These are phyloP conservation scores for Penicillium turbatum DNA, from an alignment of 495 filamentous ascomycete species.

Conservation along the genomic window DNA sequence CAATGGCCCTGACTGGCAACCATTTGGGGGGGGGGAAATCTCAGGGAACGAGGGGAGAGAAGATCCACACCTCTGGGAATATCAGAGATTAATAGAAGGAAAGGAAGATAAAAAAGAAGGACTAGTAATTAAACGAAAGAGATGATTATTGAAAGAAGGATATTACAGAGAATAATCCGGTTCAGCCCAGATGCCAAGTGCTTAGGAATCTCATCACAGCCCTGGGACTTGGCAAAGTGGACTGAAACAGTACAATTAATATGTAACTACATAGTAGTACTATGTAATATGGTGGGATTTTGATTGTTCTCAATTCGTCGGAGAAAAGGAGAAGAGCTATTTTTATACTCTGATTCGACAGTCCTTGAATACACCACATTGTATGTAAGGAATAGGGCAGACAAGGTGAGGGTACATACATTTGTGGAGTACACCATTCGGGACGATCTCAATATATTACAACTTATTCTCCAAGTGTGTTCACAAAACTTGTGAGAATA, in stretches of 20 bases:
- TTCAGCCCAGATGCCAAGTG: constrained; percentile 4
- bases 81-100: background rate
- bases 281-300: background rate
- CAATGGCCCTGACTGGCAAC: constrained; percentile 4
- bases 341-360: too few species aligned
- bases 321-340: too few species aligned
- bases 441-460: too few species aligned
- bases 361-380: too few species aligned
- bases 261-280: too few species aligned
- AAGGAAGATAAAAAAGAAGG: background rate
- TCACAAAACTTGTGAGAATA: too few species aligned
- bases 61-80: background rate
- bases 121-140: background rate
- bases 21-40: background rate
- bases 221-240: constrained; percentile 5
- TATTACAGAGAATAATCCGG: too few species aligned
- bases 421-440: too few species aligned
- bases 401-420: too few species aligned
- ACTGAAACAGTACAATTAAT: background rate
- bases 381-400: too few species aligned
- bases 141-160: background rate
- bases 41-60: background rate
- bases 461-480: too few species aligned
- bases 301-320: too few species aligned
- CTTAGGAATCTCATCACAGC: constrained; percentile 3